These are phyloP conservation scores for Pseudocercospora fijiensis DNA, from an alignment of 2,329 filamentous ascomycete species.

Conservation along the genomic window DNA sequence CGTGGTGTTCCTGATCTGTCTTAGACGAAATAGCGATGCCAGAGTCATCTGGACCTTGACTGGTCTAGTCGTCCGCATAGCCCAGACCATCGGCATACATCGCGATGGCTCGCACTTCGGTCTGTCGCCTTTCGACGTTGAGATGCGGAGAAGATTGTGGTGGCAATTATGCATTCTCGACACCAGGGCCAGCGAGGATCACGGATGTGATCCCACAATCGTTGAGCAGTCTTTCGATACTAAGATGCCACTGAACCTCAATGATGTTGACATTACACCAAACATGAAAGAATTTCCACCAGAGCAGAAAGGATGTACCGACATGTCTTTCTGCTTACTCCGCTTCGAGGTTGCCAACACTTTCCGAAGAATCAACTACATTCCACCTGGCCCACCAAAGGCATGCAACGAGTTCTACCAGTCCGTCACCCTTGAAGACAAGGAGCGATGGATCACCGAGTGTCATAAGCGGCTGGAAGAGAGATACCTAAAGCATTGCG, in stretches of 20 bases:
- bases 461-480: constrained; percentile 50
- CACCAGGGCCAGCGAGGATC: constrained; percentile 60
- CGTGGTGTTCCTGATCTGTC: constrained; percentile 60
- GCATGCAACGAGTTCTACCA: constrained; percentile 46
- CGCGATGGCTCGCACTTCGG: constrained; percentile 57
- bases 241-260: constrained; percentile 57
- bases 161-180: constrained; percentile 62
- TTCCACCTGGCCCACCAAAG: constrained; percentile 45
- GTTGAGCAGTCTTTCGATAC: constrained; percentile 61
- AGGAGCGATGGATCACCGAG: constrained; percentile 52
- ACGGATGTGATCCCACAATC: constrained; percentile 63
- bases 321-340: constrained; percentile 58
- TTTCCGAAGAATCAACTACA: constrained; percentile 47
- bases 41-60: constrained; percentile 59
- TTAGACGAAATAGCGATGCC: constrained; percentile 53
- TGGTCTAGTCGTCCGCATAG: constrained; percentile 59
- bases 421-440: constrained; percentile 47
- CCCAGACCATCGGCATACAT: constrained; percentile 61
- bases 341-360: constrained; percentile 53
- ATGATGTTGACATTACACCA: constrained; percentile 54
- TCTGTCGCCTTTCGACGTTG: constrained; percentile 59
- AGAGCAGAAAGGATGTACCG: constrained; percentile 55
- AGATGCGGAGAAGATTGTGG: constrained; percentile 61
- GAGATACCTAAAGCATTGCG: constrained; percentile 52
- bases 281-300: constrained; percentile 51